phyloP scores from a whole-genome alignment of 208 protist species.

The Leishmania mexicana region DNA sequence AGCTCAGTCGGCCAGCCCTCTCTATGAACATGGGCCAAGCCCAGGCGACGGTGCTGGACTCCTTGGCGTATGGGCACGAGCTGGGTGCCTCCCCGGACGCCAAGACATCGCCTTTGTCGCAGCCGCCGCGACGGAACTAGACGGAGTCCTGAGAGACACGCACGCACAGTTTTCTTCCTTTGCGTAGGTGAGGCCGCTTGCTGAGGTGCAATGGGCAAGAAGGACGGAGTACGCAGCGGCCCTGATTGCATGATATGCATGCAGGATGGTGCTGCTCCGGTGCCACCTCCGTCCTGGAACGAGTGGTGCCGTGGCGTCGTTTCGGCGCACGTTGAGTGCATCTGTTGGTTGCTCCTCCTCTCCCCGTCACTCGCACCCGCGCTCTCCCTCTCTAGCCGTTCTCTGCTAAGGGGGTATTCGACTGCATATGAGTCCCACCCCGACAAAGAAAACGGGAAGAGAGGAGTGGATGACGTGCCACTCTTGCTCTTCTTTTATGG shows the following conservation, averaged over 20 bases:
- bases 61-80: conserved; percentile 23
- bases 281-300: background rate
- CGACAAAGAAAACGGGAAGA: background rate
- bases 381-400: background rate
- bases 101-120: conserved; percentile 10
- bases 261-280: background rate
- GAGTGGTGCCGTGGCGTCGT: background rate
- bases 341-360: background rate
- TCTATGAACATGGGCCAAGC: conserved; percentile 51
- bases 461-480: background rate
- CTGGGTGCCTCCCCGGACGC: conserved; percentile 29
- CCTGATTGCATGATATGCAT: background rate
- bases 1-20: conserved; percentile 24
- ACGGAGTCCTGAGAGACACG: background rate
- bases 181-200: background rate
- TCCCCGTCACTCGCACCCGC: background rate
- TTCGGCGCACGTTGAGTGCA: background rate
- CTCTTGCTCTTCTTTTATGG: background rate
- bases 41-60: conserved; percentile 51
- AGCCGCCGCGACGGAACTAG: conserved; percentile 17
- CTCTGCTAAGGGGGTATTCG: background rate
- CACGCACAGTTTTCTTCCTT: background rate
- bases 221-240: background rate
- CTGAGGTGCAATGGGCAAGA: background rate
- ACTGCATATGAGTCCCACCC: background rate